Base-by-base conservation (phyloP, 345 rosid species). In the Mangifera indica region DNA sequence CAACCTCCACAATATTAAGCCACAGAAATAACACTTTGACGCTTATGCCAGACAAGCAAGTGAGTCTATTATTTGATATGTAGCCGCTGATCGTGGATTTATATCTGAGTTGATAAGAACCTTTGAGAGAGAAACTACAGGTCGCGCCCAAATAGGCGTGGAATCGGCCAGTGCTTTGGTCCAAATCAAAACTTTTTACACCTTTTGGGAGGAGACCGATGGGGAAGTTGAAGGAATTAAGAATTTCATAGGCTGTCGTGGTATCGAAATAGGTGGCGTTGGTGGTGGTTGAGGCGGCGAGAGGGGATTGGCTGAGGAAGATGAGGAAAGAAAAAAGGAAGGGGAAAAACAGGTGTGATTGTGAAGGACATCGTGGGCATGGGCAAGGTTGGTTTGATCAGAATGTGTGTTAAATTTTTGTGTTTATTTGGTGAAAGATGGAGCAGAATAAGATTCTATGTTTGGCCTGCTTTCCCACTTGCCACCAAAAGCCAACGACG, bases 1-100 rank as follows among this genome's bases (percentile, higher is more conserved):
- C 57, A 15, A 96, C 98, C 81, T 93, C 98, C 24, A 91, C 97
- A 44, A 96, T 96, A 72, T 93, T 88, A 58, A 96, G 77, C 99
- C 99, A 96, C 21, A 91, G 70, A 80, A 93, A 93, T 70, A 93
- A 68, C 7, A 96, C 81, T 79, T 96, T 96, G 26, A 96, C 98
- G 78, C 91, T 93, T 15, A 96, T 68, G n/a, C 99, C 99, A 21
- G 67, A 78, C 84, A 96, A 76, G 63, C 77, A 49, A 46, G 72
- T 84, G 62, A 96, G 87, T 78, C 72, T 87, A 74, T 84, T 85
- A 24, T 87, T 68, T 65, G 93, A 85, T 57, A 95, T 80, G 79
- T 77, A 69, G n/a, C 99, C 99, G 51, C 85, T 81, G 83, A 96
- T 84, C 0, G 85, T 79, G 7, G 99, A 81, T 76, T 83, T 87